Conservation (phyloP, 2,329 filamentous ascomycete species). For the Botrytis squamosa region DNA sequence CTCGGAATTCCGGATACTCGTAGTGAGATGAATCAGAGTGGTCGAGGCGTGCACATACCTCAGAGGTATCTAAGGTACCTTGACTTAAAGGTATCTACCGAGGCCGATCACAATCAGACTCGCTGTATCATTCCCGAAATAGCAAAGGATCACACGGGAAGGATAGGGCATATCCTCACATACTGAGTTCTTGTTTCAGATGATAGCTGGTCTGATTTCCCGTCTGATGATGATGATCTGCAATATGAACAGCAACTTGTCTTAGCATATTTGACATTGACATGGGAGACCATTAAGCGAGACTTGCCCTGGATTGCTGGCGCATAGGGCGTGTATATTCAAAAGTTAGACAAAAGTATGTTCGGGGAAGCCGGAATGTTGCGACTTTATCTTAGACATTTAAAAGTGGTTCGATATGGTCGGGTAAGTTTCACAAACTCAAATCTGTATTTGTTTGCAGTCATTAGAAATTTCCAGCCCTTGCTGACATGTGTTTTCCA, state of each 20-base stretch:
- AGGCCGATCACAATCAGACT: conserved; percentile 16
- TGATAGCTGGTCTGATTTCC: neutral
- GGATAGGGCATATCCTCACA: conserved; percentile 6
- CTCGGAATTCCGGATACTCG: neutral
- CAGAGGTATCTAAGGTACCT: conserved; percentile 5
- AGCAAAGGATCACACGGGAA: neutral
- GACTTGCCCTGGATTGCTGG: neutral
- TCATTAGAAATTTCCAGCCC: conserved; percentile 5
- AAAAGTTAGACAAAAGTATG: conserved; percentile 14
- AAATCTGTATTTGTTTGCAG: neutral
- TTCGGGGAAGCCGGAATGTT: conserved; percentile 17
- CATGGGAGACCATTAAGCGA: neutral
- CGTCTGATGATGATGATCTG: conserved; percentile 15
- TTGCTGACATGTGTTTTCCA: conserved; percentile 15
- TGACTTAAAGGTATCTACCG: neutral
- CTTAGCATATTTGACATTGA: neutral
- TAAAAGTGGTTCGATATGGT: neutral
- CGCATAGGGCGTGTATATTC: conserved; percentile 19
- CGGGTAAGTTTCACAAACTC: neutral
- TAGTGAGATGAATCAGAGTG: conserved; percentile 4
- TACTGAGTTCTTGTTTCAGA: conserved; percentile 9
- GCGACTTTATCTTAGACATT: neutral
- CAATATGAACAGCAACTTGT: neutral
- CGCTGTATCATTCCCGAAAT: neutral
- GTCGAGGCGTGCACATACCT: conserved; percentile 12